phyloP scores from a whole-genome alignment of 176 grass and related monocot species.

The Oryza officinalis region DNA sequence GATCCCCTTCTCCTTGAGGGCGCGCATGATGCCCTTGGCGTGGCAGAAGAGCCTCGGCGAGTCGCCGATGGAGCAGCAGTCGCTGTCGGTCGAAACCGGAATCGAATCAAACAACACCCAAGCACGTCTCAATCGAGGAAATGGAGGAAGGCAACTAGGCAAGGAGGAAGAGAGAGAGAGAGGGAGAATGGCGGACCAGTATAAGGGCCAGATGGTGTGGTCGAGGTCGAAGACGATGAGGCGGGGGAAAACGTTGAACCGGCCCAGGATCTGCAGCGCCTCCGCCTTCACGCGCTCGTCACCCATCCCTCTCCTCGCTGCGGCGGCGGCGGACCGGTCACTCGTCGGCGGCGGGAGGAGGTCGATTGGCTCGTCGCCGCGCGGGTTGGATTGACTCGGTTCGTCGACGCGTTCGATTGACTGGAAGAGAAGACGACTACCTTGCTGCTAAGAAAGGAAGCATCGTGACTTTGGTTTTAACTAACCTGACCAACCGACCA shows the following conservation, averaged over 20 bases:
- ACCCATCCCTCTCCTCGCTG: slow-evolving; percentile 38
- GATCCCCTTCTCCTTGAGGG: slow-evolving; percentile 89
- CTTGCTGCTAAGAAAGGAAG: background rate
- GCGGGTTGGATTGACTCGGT: background rate
- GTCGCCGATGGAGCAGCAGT: slow-evolving; percentile 82
- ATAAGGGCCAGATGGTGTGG: slow-evolving; percentile 97
- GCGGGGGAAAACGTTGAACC: slow-evolving; percentile 67
- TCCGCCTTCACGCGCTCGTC: slow-evolving; percentile 73
- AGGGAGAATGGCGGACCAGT: slow-evolving; percentile 44
- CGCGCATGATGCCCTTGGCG: slow-evolving; percentile 80
- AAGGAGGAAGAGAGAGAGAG: too few relatives aligned
- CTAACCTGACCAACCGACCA: background rate
- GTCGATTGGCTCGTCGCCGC: background rate
- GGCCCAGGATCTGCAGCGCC: slow-evolving; percentile 68
- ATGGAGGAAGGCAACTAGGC: too few relatives aligned
- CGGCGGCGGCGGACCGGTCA: background rate
- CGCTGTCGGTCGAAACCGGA: slow-evolving; percentile 45
- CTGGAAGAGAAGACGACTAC: background rate
- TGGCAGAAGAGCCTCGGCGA: slow-evolving; percentile 70
- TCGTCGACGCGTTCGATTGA: background rate
- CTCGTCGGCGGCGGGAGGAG: background rate
- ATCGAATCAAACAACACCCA: background rate
- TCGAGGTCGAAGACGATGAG: slow-evolving; percentile 97
- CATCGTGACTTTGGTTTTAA: background rate
- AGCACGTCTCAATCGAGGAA: background rate